Percentiles rank a stretch among this genome's conserved stretches.
Evolutionary conservation across 2,329 filamentous ascomycete species (phyloP).

Genomic region (Colletotrichum filicis): DNA sequence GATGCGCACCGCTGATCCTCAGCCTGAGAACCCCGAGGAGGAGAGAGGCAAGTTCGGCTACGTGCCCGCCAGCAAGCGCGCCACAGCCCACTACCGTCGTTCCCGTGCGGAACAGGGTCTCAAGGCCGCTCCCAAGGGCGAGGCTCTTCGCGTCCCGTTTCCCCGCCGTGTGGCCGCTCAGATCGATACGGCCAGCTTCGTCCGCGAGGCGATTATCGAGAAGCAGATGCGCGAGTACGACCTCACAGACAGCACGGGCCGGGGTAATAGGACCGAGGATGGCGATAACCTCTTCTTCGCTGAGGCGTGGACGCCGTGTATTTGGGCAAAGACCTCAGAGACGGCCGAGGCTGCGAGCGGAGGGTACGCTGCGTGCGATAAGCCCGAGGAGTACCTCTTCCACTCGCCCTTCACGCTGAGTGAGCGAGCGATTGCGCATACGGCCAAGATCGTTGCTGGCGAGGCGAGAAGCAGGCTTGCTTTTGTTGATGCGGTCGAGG

Average conservation of each 20-base stretch:
- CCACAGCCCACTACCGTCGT: neutral
- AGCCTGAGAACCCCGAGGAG: slow-evolving; percentile 6
- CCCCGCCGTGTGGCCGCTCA: slow-evolving; percentile 55
- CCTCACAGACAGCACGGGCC: slow-evolving; percentile 54
- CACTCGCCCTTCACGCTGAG: slow-evolving; percentile 60
- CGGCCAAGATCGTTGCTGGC: slow-evolving; percentile 19
- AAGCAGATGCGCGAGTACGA: slow-evolving; percentile 56
- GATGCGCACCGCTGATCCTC: slow-evolving; percentile 46
- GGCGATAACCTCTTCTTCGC: slow-evolving; percentile 47
- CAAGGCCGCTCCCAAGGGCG: slow-evolving; percentile 9
- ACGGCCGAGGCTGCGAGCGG: slow-evolving; percentile 11
- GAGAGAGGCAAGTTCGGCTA: slow-evolving; percentile 19
- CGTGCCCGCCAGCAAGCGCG: neutral
- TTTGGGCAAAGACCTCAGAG: slow-evolving; percentile 39
- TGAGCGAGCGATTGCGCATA: slow-evolving; percentile 42
- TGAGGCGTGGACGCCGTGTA: slow-evolving; percentile 57
- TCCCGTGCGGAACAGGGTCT: neutral
- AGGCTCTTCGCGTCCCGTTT: slow-evolving; percentile 45
- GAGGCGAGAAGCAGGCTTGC: slow-evolving; percentile 11
- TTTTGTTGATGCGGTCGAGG: neutral
- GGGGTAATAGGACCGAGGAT: slow-evolving; percentile 46
- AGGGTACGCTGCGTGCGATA: slow-evolving; percentile 47
- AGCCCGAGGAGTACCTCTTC: slow-evolving; percentile 61
- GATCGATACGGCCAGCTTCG: slow-evolving; percentile 51
- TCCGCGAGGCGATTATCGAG: slow-evolving; percentile 59